Evolutionary conservation across 371 early-diverging fungal species (phyloP), one percentile per base, ranked within the genome.

Genomic region (Rhizopus microsporus): DNA sequence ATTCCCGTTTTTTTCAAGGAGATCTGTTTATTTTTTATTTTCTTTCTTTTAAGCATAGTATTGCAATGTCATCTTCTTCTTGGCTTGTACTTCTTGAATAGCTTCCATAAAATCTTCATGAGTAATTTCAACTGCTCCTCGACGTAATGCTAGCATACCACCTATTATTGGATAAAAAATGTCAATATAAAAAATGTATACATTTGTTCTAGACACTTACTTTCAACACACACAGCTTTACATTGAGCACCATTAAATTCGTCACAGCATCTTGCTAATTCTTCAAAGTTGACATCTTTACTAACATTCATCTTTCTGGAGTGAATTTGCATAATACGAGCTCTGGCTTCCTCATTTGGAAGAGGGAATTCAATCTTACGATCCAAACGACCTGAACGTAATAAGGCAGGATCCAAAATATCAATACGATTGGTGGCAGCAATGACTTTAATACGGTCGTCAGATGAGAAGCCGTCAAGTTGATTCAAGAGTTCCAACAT

Each of bases 341-440:
- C 98, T 55, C 99, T 88, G 3, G 97, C 99, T 75, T 96, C 98
- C 77, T 95, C 95, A 67, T 96, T 99, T 42, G 99, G 99, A 23
- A 95, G 73, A 29, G 99, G 99, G 77, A 99, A 99, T 81, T 99
- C 99, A 61, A 99, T 99, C 80, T 99, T 99, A 66, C 99, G 89
- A 79, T 99, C 99, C 62, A 99, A 74, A 73, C 99, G 93, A 30
- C 99, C 99, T 9, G 99, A 96, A 54, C 99, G 92, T 30, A 99
- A 80, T 59, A 99, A 85, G 15, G 99, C 99, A 43, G 99, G 99
- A 76, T 99, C 99, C 40, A 99, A 78, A 70, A 98, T 99, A 84
- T 99, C 99, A 48, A 99, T 96, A 71, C 99, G 94, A 77, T 99
- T 99, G 38, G 99, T 99, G 29, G 99, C 99, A n/a, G 99, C 99